Evolutionary conservation across 1,139 yeast species (phyloP).

Genomic region (Yamadazyma jaroonii): DNA sequence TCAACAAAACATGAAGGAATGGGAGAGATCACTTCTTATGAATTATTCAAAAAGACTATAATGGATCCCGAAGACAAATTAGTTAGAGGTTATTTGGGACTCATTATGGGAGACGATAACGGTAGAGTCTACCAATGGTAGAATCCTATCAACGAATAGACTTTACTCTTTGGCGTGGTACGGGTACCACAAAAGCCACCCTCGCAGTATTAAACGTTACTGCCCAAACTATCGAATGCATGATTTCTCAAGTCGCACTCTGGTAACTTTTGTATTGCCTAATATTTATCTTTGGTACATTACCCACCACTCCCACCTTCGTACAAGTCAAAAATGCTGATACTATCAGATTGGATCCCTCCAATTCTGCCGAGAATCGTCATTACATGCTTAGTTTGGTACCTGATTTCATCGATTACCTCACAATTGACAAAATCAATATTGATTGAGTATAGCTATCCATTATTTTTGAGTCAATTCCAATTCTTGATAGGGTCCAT

Average conservation of each 20-base stretch:
- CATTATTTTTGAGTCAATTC: constrained; percentile 50
- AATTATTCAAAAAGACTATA: constrained; percentile 29
- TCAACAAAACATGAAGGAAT: constrained; percentile 15
- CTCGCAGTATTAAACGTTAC: too few species aligned
- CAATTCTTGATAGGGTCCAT: constrained; percentile 43
- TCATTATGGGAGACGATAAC: constrained; percentile 37
- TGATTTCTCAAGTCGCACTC: too few species aligned
- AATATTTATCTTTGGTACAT: too few species aligned
- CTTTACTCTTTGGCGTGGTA: too few species aligned
- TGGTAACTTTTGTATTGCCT: too few species aligned
- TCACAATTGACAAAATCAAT: constrained; percentile 47
- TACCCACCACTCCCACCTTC: too few species aligned
- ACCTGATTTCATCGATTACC: constrained; percentile 44
- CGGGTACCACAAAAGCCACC: too few species aligned
- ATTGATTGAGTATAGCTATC: constrained; percentile 41
- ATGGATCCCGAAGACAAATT: constrained; percentile 36
- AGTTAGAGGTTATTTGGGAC: constrained; percentile 28
- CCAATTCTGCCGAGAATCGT: constrained; percentile 33
- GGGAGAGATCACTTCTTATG: constrained; percentile 25
- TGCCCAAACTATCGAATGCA: too few species aligned
- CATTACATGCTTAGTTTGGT: constrained; percentile 41
- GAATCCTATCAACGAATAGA: too few species aligned
- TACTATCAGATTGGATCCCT: constrained; percentile 16
- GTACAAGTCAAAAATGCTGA: too few species aligned
- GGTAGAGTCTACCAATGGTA: constrained; percentile 33